Evolutionary conservation across 129 eudicot species (phyloP), one percentile per base, ranked within the genome.

Genomic region (Escallonia herrerae): DNA sequence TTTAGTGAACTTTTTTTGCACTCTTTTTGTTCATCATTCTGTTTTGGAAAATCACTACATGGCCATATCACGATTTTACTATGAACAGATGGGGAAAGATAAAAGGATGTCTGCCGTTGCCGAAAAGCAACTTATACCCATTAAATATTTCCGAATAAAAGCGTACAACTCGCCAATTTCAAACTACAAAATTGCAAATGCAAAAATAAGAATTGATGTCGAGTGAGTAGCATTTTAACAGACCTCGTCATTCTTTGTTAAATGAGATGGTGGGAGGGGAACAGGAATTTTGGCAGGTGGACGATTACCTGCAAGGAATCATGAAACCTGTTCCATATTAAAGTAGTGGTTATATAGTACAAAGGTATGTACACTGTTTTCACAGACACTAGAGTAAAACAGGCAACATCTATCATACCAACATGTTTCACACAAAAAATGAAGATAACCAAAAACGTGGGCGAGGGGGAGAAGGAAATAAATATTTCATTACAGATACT

Each of bases 251-350:
- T 70, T 83, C 85, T 81, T 85, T 56, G 76, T 59, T 2, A 72
- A 70, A 60, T 62, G 83, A 53, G 89, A 83, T 67, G 89, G 85
- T 58, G 96, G 97, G 64, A 91, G 76, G 65, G 97, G 97, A 77
- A 87, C 83, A 62, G 97, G 97, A 57, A 91, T 87, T 86, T 91
- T 88, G 62, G 98, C 91, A 50, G 98, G 98, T 39, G 91, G 98
- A 65, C 66, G 98, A 66, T 83, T 78, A 81, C 96, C 98, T 91
- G 77, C 64, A 79, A 77, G 68, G 55, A 68, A 71, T 15, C 39
- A 62, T 46, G 42, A 60, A 62, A 64, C 60, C 72, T 61, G 5
- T 12, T 11, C 33, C 5, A 11, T 53, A 53, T 11, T n/a, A 15
- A 53, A 49, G 7, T 53, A 11, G 22, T 53, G 7, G 12, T 51